Evolutionary conservation across 2,329 filamentous ascomycete genomes (phyloP).

Genomic region (Aspergillus japonicus): DNA sequence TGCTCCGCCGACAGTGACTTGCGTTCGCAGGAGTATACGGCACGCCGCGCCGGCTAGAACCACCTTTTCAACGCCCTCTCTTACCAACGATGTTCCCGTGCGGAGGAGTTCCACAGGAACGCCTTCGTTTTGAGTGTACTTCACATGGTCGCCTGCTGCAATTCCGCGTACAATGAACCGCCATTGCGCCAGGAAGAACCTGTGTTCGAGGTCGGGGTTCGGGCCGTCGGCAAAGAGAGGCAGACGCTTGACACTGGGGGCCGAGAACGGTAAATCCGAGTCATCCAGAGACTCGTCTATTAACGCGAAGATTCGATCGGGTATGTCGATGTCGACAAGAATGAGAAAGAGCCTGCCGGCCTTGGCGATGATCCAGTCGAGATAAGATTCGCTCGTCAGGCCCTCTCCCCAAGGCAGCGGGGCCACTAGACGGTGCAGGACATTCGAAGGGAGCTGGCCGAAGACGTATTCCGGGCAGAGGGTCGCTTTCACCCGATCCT

Average conservation of each 20-base stretch:
- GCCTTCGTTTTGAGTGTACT: slow-evolving; percentile 59
- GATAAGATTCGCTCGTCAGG: slow-evolving; percentile 52
- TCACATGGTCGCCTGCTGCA: slow-evolving; percentile 55
- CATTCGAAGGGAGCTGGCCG: slow-evolving; percentile 33
- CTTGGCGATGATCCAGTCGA: slow-evolving; percentile 62
- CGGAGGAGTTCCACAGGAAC: slow-evolving; percentile 58
- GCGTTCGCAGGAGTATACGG: slow-evolving; percentile 38
- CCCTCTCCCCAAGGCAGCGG: slow-evolving; percentile 45
- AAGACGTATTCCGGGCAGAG: slow-evolving; percentile 44
- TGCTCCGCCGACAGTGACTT: slow-evolving; percentile 38
- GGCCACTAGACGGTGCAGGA: slow-evolving; percentile 39
- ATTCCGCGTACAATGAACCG: slow-evolving; percentile 58
- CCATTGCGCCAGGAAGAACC: slow-evolving; percentile 61
- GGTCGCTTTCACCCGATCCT: slow-evolving; percentile 45
- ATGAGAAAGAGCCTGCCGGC: slow-evolving; percentile 60
- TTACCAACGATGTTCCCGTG: slow-evolving; percentile 33
- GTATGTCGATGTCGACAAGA: slow-evolving; percentile 58
- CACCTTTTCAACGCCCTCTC: slow-evolving; percentile 44
- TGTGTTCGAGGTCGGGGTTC: slow-evolving; percentile 48
- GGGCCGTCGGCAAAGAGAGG: slow-evolving; percentile 52
- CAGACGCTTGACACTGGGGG: slow-evolving; percentile 55
- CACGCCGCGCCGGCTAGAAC: slow-evolving; percentile 39
- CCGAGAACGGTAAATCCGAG: slow-evolving; percentile 58
- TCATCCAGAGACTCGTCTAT: slow-evolving; percentile 63
- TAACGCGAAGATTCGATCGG: slow-evolving; percentile 62